Percentiles rank a stretch among this genome's conserved stretches.
Evolutionary conservation across 306 rosid genomes (phyloP).

Genomic region (Cyclanthera cordifolia): DNA sequence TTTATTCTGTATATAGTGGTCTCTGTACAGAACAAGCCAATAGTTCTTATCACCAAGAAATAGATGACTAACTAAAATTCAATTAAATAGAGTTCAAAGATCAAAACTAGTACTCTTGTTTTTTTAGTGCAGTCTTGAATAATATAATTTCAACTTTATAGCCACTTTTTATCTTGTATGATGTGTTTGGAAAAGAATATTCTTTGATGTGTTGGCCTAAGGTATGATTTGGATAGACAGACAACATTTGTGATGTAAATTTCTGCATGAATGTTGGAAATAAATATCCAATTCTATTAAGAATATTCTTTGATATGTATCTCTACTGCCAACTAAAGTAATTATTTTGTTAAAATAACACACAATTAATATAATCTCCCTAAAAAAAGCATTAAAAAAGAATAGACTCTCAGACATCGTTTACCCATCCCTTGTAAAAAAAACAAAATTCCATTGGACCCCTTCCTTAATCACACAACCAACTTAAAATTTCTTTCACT

Average conservation of each 20-base stretch:
- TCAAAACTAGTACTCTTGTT: not conserved
- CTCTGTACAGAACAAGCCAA: not conserved
- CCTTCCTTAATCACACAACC: too few relatives aligned
- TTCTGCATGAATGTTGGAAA: not conserved
- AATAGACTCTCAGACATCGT: too few relatives aligned
- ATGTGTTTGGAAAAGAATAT: not conserved
- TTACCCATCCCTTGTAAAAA: too few relatives aligned
- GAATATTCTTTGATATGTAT: too few relatives aligned
- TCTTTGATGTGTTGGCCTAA: not conserved
- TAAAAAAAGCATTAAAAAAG: too few relatives aligned
- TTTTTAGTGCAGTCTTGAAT: not conserved
- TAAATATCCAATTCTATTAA: not conserved
- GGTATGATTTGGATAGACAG: not conserved
- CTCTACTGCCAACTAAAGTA: too few relatives aligned
- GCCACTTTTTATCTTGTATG: not conserved
- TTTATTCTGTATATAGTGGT: slow-evolving; percentile 2
- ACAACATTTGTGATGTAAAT: not conserved
- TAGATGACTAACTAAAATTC: slow-evolving; percentile 9
- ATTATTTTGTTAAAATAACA: too few relatives aligned
- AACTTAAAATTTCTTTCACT: too few relatives aligned
- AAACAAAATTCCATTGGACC: too few relatives aligned
- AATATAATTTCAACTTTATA: not conserved
- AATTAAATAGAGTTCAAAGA: not conserved
- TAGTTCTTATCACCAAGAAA: slow-evolving; percentile 2
- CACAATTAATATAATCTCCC: too few relatives aligned